Conservation (phyloP, 2,329 filamentous ascomycete species). For the Exophiala mesophila region DNA sequence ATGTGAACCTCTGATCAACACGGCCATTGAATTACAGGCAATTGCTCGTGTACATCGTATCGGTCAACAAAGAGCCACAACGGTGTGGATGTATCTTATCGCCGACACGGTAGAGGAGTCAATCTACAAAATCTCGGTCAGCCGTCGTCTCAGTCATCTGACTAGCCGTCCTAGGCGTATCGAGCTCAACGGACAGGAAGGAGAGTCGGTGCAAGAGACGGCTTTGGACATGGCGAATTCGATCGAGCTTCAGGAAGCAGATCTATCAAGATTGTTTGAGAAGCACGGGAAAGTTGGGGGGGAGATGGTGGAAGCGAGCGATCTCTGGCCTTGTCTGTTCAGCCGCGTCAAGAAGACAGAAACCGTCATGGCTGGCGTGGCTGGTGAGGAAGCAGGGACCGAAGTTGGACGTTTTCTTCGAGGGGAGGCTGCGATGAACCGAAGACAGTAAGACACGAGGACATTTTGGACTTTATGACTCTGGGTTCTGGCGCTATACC, state of each 20-base stretch:
- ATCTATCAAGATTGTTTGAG: constrained; percentile 64
- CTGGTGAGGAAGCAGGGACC: background rate
- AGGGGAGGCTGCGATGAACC: background rate
- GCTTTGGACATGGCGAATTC: constrained; percentile 80
- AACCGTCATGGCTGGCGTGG: constrained; percentile 11
- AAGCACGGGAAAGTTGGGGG: constrained; percentile 63
- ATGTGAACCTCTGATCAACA: constrained; percentile 89
- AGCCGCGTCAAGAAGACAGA: constrained; percentile 40
- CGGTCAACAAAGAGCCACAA: constrained; percentile 80
- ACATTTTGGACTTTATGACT: no score
- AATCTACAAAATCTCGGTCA: constrained; percentile 81
- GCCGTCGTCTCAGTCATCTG: constrained; percentile 73
- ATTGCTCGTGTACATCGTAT: constrained; percentile 94
- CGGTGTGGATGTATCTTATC: constrained; percentile 93
- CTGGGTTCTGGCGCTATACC: no score
- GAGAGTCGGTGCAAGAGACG: constrained; percentile 40
- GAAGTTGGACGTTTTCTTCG: background rate
- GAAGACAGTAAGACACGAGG: no score
- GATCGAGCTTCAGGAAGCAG: constrained; percentile 70
- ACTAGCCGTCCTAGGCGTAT: constrained; percentile 36
- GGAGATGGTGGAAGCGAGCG: constrained; percentile 71
- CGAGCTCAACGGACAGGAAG: constrained; percentile 27
- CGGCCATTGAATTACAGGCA: constrained; percentile 87
- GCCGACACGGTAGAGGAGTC: constrained; percentile 85
- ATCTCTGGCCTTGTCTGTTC: constrained; percentile 88